Base-by-base conservation (phyloP, 2,329 filamentous ascomycete genomes). In the Pyricularia sp. region DNA sequence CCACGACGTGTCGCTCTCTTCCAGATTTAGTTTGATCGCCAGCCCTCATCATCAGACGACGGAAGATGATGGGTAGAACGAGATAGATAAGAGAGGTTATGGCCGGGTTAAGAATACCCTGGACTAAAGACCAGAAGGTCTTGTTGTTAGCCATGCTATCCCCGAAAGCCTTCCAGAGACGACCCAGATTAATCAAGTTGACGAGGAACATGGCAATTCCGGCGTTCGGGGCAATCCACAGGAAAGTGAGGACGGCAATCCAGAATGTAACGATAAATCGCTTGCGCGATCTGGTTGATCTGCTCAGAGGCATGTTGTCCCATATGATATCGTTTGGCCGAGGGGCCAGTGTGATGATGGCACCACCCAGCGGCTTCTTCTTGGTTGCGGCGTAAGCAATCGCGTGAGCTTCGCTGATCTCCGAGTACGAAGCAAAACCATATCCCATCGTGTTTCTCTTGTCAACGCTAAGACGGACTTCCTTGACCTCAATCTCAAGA, bases 191-290 rank as follows among this genome's bases (percentile, higher is more conserved):
- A 69, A 81, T 81, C 76, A 99, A 80, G 78, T 97, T 94, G 76
- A 96, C 89, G 30, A 99, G 80, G 79, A 99, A 99, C 69, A 98
- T 90, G 71, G 94, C 92, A 72, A 98, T 98, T 78, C 97, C 85
- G 68, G 94, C 91, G 84, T 99, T 99, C 71, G 95, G 94, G 3
- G 87, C 93, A 71, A 97, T 90, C 91, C 94, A 99, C 9, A 96
- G 76, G 0, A 97, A 70, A 0, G 94, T 98, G 68, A 99, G 80
- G 0, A 94, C 74, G 3, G 86, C 81, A 61, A 97, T 90, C 93
- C 94, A 97, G 69, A 97, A 78, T 70, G 91, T 91, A 79, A 95
- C 97, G 74, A 93, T 84, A 71, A 94, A 85, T 58, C 90, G 85
- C 73, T 90, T 90, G 81, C 90, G 91, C 71, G 85, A 86, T 68